Percentiles rank a stretch among this genome's conserved stretches.
These are phyloP conservation scores for Solanum appendiculatum DNA, from an alignment of 257 asterid genomes.

Conservation along the genomic window DNA sequence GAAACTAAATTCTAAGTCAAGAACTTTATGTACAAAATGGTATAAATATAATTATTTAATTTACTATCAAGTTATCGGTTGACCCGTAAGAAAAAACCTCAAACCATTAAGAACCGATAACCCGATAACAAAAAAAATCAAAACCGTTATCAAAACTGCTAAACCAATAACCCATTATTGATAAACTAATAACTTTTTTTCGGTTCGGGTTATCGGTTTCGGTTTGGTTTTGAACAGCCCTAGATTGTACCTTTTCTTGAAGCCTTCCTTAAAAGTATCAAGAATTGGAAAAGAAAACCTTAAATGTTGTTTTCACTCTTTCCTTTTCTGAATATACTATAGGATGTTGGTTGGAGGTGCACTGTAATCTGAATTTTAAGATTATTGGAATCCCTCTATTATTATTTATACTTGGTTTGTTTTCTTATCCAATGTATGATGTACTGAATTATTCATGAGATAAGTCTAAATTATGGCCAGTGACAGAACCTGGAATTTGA, in stretches of 20 bases:
- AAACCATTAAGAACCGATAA: too few relatives aligned
- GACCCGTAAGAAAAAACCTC: too few relatives aligned
- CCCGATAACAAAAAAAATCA: too few relatives aligned
- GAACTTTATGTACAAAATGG: too few relatives aligned
- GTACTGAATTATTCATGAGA: background rate
- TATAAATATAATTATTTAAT: too few relatives aligned
- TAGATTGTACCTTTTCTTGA: background rate
- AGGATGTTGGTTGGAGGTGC: background rate
- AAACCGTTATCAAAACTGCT: too few relatives aligned
- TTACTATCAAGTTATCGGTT: too few relatives aligned
- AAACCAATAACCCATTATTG: too few relatives aligned
- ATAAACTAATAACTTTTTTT: too few relatives aligned
- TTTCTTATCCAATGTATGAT: background rate
- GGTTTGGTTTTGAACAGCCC: too few relatives aligned
- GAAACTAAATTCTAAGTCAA: too few relatives aligned
- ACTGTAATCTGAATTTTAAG: background rate
- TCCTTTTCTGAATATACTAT: background rate
- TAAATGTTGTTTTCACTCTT: background rate
- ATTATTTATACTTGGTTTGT: background rate
- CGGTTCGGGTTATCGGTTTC: too few relatives aligned
- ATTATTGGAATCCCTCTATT: background rate
- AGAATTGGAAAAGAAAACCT: background rate
- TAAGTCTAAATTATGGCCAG: background rate
- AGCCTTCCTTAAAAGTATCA: background rate
- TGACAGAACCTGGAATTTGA: background rate